These are phyloP conservation scores for Canavalia ensiformis DNA, from an alignment of 306 rosid species.

Conservation along the genomic window DNA sequence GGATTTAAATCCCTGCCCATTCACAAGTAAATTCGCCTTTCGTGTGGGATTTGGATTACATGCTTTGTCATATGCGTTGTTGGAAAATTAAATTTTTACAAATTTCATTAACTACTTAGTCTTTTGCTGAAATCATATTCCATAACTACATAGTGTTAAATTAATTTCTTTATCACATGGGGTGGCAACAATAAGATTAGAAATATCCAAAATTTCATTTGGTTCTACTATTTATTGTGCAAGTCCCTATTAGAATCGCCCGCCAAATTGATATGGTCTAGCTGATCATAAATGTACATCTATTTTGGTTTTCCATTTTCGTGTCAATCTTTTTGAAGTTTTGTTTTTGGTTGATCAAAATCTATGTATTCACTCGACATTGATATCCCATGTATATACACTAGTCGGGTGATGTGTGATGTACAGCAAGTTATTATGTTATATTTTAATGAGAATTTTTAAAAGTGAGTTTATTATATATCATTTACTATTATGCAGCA, in stretches of 20 bases:
- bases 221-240: neutral
- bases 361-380: too few species aligned
- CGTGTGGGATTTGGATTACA: neutral
- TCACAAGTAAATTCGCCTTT: constrained; percentile 20
- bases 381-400: too few species aligned
- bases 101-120: neutral
- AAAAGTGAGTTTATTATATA: too few species aligned
- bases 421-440: too few species aligned
- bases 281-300: neutral
- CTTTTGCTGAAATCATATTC: neutral
- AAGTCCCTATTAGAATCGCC: neutral
- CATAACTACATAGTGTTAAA: neutral
- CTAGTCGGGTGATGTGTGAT: too few species aligned
- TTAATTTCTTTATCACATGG: constrained; percentile 7
- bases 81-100: neutral
- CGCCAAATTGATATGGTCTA: neutral
- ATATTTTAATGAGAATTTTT: too few species aligned
- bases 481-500: too few species aligned
- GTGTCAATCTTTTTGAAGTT: too few species aligned
- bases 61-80: neutral
- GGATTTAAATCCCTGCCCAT: neutral
- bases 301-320: neutral
- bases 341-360: too few species aligned
- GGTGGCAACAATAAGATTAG: constrained; percentile 1
- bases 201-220: neutral